A percentile compares a stretch with the other conserved stretches of the same genome.
phyloP scores from a whole-genome alignment of 805 yeast species.

The Priceomyces fermenticarens region DNA sequence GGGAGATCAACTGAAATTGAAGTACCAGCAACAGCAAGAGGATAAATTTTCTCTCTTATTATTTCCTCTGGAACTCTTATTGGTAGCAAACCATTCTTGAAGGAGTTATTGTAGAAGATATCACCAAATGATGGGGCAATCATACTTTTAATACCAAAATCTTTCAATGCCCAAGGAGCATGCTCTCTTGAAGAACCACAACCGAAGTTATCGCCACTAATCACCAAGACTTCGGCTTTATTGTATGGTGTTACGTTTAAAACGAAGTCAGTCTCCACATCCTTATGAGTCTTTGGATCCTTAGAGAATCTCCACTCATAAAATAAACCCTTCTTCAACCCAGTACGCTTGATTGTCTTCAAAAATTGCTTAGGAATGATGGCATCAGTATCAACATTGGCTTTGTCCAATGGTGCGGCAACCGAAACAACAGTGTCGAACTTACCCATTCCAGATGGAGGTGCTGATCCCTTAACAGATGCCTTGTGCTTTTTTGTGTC shows the following conservation, averaged over 20 bases:
- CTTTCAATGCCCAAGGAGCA: conserved; percentile 99
- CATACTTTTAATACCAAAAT: conserved; percentile 92
- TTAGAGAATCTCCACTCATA: conserved; percentile 78
- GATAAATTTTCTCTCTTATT: conserved; percentile 69
- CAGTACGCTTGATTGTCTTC: conserved; percentile 97
- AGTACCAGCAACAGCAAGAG: conserved; percentile 73
- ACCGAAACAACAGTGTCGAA: conserved; percentile 76
- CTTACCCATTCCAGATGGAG: conserved; percentile 59
- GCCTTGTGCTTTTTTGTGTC: conserved; percentile 21
- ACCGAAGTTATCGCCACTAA: conserved; percentile 96
- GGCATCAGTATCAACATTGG: conserved; percentile 97
- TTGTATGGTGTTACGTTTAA: conserved; percentile 84
- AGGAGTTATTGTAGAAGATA: conserved; percentile 95
- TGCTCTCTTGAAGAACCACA: conserved; percentile 99
- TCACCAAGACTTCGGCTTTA: conserved; percentile 77
- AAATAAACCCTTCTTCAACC: conserved; percentile 82
- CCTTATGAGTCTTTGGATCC: conserved; percentile 67
- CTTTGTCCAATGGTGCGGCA: conserved; percentile 92
- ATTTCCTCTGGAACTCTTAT: conserved; percentile 82
- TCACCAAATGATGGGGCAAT: conserved; percentile 99
- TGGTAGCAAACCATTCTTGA: conserved; percentile 93
- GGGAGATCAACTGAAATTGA: conserved; percentile 80
- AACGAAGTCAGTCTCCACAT: conserved; percentile 82
- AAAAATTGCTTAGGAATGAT: conserved; percentile 98
- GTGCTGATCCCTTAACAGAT: conserved; percentile 20